Conservation (phyloP, 495 filamentous ascomycete genomes). For the Astrocystis sublimbata region DNA sequence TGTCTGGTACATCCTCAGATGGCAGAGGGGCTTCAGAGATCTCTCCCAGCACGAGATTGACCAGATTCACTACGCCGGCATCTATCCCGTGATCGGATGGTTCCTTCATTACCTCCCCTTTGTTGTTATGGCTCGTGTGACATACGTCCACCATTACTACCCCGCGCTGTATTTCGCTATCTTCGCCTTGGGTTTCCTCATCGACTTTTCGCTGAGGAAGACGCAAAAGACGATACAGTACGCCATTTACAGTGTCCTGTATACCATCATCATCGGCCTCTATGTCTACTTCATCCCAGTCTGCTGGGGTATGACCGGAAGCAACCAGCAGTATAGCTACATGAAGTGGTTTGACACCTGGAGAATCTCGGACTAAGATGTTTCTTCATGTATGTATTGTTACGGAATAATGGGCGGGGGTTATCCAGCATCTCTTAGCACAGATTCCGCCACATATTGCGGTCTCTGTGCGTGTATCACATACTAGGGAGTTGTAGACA, state of each 20-base stretch:
- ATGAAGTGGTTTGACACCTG: slow-evolving; percentile 84
- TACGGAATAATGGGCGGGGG: slow-evolving; percentile 17
- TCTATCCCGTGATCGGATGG: slow-evolving; percentile 94
- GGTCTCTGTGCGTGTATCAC: slow-evolving; percentile 14
- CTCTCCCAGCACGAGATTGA: slow-evolving; percentile 78
- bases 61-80: slow-evolving; percentile 87
- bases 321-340: slow-evolving; percentile 80
- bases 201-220: slow-evolving; percentile 76
- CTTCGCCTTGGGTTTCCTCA: slow-evolving; percentile 80
- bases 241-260: slow-evolving; percentile 68
- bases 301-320: slow-evolving; percentile 91
- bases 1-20: slow-evolving; percentile 85
- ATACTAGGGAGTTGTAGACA: slow-evolving; percentile 1
- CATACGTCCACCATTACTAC: slow-evolving; percentile 99
- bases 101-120: slow-evolving; percentile 95
- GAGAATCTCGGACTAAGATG: slow-evolving; percentile 62
- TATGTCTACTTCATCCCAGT: slow-evolving; percentile 93
- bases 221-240: slow-evolving; percentile 60
- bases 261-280: slow-evolving; percentile 69
- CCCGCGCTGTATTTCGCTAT: slow-evolving; percentile 99
- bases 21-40: slow-evolving; percentile 92
- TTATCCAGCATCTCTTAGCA: slow-evolving; percentile 17
- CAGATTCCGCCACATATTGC: background rate
- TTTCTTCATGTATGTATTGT: background rate
- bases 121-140: slow-evolving; percentile 95